Conservation (phyloP, 345 rosid genomes). For the Anastatica hierochuntica region DNA sequence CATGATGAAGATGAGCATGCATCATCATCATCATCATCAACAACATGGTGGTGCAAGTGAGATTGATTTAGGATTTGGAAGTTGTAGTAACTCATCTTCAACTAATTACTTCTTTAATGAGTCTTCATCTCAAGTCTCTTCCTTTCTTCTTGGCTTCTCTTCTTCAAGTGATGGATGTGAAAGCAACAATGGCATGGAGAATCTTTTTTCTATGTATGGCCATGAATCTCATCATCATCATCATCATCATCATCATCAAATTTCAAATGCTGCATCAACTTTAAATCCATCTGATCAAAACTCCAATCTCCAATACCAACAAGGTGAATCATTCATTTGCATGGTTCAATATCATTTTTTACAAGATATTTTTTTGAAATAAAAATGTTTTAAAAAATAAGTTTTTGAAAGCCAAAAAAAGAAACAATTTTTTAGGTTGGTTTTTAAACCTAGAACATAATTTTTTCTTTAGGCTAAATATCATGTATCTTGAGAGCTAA, state of each 20-base stretch:
- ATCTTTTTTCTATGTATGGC: conserved; percentile 32
- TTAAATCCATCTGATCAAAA: conserved; percentile 37
- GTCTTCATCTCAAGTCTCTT: conserved; percentile 15
- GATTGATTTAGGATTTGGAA: conserved; percentile 26
- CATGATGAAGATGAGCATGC: conserved; percentile 26
- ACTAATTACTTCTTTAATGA: conserved; percentile 10
- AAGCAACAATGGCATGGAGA: conserved; percentile 32
- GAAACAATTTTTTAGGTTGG: no score
- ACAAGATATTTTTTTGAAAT: background rate
- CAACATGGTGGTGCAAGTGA: background rate
- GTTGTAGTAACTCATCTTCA: conserved; percentile 15
- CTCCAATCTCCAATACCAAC: conserved; percentile 48
- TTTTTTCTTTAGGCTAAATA: no score
- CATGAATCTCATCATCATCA: conserved; percentile 36
- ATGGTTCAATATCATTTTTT: background rate
- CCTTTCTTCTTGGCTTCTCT: conserved; percentile 6
- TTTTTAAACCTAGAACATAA: no score
- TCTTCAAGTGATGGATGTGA: conserved; percentile 28
- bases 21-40: no score
- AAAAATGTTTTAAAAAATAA: background rate
- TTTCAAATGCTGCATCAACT: conserved; percentile 33
- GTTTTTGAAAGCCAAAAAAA: no score
- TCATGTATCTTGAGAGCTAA: no score
- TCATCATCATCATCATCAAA: conserved; percentile 6
- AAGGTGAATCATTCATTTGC: conserved; percentile 38